Conservation (phyloP, 768 basidiomycete genomes). For the Clitopilus passeckerianus region DNA sequence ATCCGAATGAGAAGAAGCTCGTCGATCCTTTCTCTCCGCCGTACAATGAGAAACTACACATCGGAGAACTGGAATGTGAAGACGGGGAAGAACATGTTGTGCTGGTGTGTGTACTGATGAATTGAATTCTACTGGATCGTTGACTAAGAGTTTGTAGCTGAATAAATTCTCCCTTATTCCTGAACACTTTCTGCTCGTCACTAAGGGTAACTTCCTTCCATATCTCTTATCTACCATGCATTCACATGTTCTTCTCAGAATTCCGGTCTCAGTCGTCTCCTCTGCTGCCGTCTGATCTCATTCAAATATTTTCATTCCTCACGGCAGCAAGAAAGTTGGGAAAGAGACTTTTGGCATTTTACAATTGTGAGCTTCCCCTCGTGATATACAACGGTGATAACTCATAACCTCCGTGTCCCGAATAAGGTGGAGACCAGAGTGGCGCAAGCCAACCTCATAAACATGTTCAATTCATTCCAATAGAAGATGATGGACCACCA, state of each 20-base stretch:
- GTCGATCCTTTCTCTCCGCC: constrained; percentile 83
- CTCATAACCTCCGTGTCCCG: background rate
- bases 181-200: constrained; percentile 82
- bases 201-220: constrained; percentile 56
- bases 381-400: background rate
- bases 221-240: background rate
- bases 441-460: constrained; percentile 92
- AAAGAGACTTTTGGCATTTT: constrained; percentile 73
- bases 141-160: constrained; percentile 38
- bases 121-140: background rate
- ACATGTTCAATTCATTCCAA: constrained; percentile 82
- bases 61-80: constrained; percentile 71
- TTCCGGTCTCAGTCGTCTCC: constrained; percentile 78
- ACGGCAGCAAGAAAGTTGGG: constrained; percentile 59
- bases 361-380: constrained; percentile 62
- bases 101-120: constrained; percentile 45
- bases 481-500: constrained; percentile 64
- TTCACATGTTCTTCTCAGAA: constrained; percentile 34
- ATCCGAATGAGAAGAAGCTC: constrained; percentile 24
- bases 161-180: constrained; percentile 86
- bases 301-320: constrained; percentile 71
- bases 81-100: constrained; percentile 59
- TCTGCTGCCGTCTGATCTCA: constrained; percentile 72
- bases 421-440: constrained; percentile 64
- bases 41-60: constrained; percentile 67